phyloP scores from a whole-genome alignment of 345 rosid species.

The Acer yangbiense region DNA sequence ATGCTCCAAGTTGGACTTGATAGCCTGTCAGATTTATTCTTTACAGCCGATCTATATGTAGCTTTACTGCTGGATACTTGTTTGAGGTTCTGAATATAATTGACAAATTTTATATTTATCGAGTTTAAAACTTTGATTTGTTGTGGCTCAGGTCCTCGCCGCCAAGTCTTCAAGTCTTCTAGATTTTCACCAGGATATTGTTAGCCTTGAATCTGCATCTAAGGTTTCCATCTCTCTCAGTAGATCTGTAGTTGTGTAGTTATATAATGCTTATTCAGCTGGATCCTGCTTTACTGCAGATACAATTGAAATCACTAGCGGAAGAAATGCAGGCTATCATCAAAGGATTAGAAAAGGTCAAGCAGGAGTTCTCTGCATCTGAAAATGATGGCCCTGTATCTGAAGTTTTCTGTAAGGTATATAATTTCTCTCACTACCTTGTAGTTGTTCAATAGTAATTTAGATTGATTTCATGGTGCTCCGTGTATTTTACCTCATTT shows the following conservation, averaged over 20 bases:
- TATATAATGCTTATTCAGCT: slow-evolving; percentile 21
- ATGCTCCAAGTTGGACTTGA: background rate
- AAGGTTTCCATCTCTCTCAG: slow-evolving; percentile 56
- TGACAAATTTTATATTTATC: background rate
- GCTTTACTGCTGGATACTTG: background rate
- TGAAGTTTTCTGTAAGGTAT: slow-evolving; percentile 80
- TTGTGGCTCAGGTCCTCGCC: slow-evolving; percentile 66
- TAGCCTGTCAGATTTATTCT: background rate
- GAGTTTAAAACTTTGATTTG: slow-evolving; percentile 17
- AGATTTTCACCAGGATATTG: slow-evolving; percentile 81
- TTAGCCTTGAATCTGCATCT: slow-evolving; percentile 80
- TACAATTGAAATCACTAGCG: slow-evolving; percentile 93
- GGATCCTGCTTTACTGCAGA: slow-evolving; percentile 47
- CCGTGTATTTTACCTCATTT: background rate
- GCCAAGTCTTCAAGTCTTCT: slow-evolving; percentile 72
- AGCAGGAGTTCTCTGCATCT: slow-evolving; percentile 84
- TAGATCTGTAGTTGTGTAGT: slow-evolving; percentile 7
- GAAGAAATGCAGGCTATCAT: slow-evolving; percentile 99
- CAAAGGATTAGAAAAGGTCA: slow-evolving; percentile 92
- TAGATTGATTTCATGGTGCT: slow-evolving; percentile 14
- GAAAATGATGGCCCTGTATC: slow-evolving; percentile 97
- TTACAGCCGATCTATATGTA: slow-evolving; percentile 6
- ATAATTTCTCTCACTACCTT: slow-evolving; percentile 3
- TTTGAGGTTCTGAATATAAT: background rate
- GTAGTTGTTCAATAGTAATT: slow-evolving; percentile 11